Conservation (phyloP, 2,329 filamentous ascomycete genomes). For the Penicillium occitanis region DNA sequence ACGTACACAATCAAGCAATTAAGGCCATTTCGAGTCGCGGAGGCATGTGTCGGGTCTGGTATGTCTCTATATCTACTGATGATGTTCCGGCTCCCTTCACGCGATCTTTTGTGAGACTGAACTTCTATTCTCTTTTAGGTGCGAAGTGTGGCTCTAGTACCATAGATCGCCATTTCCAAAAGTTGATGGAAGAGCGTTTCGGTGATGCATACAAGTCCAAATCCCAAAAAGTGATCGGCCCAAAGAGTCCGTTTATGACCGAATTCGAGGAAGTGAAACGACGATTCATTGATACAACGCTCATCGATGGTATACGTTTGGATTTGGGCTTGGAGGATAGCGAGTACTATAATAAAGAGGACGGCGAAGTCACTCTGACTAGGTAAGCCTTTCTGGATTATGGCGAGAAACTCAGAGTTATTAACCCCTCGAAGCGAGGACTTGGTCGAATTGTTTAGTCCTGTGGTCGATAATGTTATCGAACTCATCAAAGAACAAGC, state of each 20-base stretch:
- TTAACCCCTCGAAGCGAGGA: neutral
- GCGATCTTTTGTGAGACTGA: neutral
- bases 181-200: constrained; percentile 11
- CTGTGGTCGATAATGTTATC: neutral
- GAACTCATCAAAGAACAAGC: constrained; percentile 7
- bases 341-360: neutral
- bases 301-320: neutral
- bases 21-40: constrained; percentile 6
- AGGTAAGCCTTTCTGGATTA: neutral
- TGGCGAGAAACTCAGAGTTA: neutral
- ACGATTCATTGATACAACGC: neutral
- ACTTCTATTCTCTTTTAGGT: neutral
- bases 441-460: neutral
- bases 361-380: neutral
- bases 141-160: constrained; percentile 15
- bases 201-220: neutral
- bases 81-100: neutral
- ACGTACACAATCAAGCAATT: constrained; percentile 14
- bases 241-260: neutral
- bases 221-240: neutral
- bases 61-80: neutral
- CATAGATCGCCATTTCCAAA: constrained; percentile 14
- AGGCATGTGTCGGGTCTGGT: constrained; percentile 14
- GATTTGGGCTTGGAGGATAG: neutral
- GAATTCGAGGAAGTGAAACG: constrained; percentile 8